phyloP scores from a whole-genome alignment of 495 filamentous ascomycete species.

The Lasiosphaeriaceae sp. region DNA sequence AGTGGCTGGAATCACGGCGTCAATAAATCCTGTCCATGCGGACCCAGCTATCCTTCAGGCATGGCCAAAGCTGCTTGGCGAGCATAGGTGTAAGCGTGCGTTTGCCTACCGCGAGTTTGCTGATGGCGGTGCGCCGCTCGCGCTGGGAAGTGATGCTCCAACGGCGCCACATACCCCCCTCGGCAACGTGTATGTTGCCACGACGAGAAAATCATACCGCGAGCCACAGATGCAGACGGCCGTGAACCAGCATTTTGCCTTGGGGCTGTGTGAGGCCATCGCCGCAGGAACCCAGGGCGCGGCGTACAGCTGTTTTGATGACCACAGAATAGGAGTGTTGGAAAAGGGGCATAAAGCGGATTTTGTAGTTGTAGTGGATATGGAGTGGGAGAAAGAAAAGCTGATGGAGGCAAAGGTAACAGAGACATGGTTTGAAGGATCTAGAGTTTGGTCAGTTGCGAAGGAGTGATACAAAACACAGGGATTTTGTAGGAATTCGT shows the following conservation, averaged over 20 bases:
- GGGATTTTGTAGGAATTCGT: too few species aligned
- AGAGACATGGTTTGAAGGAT: conserved; percentile 56
- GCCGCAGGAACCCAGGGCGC: conserved; percentile 53
- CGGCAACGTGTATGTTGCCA: conserved; percentile 56
- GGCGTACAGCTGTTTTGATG: conserved; percentile 57
- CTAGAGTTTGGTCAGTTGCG: conserved; percentile 39
- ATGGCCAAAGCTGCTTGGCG: conserved; percentile 54
- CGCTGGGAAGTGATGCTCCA: conserved; percentile 58
- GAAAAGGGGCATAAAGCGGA: conserved; percentile 50
- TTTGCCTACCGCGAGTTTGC: conserved; percentile 62
- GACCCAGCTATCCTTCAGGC: conserved; percentile 59
- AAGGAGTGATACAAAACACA: background rate
- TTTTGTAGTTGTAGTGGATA: conserved; percentile 56
- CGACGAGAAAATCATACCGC: conserved; percentile 52
- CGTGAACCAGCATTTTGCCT: conserved; percentile 51
- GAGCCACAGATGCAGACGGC: conserved; percentile 44
- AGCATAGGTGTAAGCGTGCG: conserved; percentile 47
- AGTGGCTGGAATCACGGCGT: conserved; percentile 55
- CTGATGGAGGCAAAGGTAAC: conserved; percentile 48
- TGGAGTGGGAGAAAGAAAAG: conserved; percentile 49
- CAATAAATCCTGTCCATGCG: conserved; percentile 60
- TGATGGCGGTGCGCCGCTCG: conserved; percentile 48
- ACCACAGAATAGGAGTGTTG: conserved; percentile 47
- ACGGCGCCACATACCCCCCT: conserved; percentile 56
- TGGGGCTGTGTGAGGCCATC: conserved; percentile 49